Conservation (phyloP, 2,329 filamentous ascomycete genomes). For the Chaetomium sp. region DNA sequence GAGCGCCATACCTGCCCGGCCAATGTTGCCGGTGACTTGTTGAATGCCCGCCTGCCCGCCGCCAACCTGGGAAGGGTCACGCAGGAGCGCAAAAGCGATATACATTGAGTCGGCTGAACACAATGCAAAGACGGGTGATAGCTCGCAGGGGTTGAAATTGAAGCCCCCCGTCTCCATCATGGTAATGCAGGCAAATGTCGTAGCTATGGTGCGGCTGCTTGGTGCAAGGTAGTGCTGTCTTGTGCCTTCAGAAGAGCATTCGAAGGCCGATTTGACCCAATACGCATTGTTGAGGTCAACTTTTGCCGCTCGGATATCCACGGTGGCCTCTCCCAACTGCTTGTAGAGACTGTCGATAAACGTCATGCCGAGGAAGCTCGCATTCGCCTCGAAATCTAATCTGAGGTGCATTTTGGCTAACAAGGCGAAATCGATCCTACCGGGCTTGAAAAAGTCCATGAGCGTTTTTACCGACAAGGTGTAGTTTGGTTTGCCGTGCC, state of each 20-base stretch:
- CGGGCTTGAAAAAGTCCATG: neutral
- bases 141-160: neutral
- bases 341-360: neutral
- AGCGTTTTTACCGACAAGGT: neutral
- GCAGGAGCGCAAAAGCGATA: neutral
- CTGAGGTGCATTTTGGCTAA: neutral
- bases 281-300: neutral
- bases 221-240: neutral
- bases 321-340: neutral
- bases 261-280: neutral
- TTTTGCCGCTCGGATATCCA: neutral
- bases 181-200: neutral
- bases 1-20: neutral
- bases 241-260: neutral
- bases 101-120: conserved; percentile 6
- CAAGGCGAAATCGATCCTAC: neutral
- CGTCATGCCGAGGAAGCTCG: neutral
- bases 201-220: neutral
- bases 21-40: neutral
- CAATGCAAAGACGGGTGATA: neutral
- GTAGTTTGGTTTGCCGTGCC: neutral
- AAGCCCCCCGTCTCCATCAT: conserved; percentile 8
- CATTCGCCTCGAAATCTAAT: neutral
- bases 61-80: neutral
- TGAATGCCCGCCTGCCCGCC: neutral